Base-by-base conservation (phyloP, 306 rosid species). In the Citrullus amarus region DNA sequence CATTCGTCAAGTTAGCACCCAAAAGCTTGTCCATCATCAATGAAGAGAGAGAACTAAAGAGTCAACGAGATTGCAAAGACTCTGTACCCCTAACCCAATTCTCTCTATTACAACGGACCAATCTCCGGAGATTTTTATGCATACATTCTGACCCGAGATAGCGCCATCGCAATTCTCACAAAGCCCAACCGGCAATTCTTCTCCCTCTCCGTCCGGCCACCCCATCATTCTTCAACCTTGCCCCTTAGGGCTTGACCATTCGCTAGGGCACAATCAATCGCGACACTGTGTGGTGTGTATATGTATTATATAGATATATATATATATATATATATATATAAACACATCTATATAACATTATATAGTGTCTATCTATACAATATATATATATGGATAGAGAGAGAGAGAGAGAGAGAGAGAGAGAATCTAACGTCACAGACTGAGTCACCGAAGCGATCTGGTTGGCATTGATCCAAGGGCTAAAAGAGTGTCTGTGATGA, bases 1-100 rank as follows among this genome's bases (percentile, higher is more conserved):
- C 75, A 76, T 82, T 81, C 50, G 77, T 83, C 81, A 80, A 89
- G 83, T 80, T 86, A 81, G 85, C 83, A 80, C 81, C 83, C 72
- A 83, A 84, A 73, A 85, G 80, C 81, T 81, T 77, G 69, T 73
- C 82, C 88, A 80, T 76, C 25, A 10, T 76, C 28, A 10, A 81
- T 9, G 75, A 77, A 20, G 39, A 28, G 17, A 30, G 9, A 81
- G 30, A 17, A 78, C 13, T 28, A 5, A 53, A 39, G 39, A 56
- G 48, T 70, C 73, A 25, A 13, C 73, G 77, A 60, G 69, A 78
- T 46, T 69, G 28, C 51, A 66, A 77, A 22, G 8, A 77, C 53
- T 39, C 46, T 38, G 7, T 6, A 59, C 61, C 18, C 28, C 25
- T 8, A 43, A 22, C 20, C 25, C 60, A 28, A 48, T 48, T 13